Percentiles rank a stretch among this genome's conserved stretches.
phyloP scores from a whole-genome alignment of 2,329 filamentous ascomycete species.

The Venturia nashicola region DNA sequence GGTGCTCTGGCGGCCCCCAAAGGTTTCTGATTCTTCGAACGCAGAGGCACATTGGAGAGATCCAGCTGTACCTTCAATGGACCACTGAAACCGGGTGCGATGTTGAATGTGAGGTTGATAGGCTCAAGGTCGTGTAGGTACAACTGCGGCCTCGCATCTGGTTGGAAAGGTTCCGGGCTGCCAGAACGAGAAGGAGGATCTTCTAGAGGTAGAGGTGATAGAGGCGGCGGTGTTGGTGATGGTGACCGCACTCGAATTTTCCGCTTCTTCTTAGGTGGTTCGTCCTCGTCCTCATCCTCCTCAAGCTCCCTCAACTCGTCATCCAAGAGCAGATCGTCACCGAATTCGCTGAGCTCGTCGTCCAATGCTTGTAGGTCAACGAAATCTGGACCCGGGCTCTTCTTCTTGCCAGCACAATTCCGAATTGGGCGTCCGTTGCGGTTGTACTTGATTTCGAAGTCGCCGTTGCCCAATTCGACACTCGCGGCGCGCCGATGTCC shows the following conservation, averaged over 20 bases:
- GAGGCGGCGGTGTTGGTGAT: conserved; percentile 22
- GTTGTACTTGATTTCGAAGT: conserved; percentile 23
- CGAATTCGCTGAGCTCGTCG: background rate
- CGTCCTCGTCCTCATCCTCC: background rate
- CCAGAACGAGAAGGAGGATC: conserved; percentile 10
- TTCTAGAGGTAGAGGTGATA: conserved; percentile 22
- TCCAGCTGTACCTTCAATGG: conserved; percentile 15
- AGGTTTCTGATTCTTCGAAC: background rate
- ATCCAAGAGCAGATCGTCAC: background rate
- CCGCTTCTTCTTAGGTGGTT: conserved; percentile 2
- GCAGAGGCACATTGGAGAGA: background rate
- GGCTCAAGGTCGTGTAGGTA: conserved; percentile 12
- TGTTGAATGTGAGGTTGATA: conserved; percentile 32
- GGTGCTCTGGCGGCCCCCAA: background rate
- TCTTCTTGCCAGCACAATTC: conserved; percentile 23
- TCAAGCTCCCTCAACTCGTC: background rate
- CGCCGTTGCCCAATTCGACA: conserved; percentile 16
- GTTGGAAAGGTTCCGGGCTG: conserved; percentile 14
- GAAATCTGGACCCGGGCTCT: conserved; percentile 23
- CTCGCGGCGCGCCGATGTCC: conserved; percentile 11
- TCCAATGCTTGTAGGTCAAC: conserved; percentile 19
- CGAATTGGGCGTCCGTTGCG: conserved; percentile 32
- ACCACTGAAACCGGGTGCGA: conserved; percentile 32
- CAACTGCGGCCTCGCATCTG: conserved; percentile 12
- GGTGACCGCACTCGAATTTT: conserved; percentile 21